Conservation (phyloP, 495 filamentous ascomycete species). For the Bathelium albidoporum region DNA sequence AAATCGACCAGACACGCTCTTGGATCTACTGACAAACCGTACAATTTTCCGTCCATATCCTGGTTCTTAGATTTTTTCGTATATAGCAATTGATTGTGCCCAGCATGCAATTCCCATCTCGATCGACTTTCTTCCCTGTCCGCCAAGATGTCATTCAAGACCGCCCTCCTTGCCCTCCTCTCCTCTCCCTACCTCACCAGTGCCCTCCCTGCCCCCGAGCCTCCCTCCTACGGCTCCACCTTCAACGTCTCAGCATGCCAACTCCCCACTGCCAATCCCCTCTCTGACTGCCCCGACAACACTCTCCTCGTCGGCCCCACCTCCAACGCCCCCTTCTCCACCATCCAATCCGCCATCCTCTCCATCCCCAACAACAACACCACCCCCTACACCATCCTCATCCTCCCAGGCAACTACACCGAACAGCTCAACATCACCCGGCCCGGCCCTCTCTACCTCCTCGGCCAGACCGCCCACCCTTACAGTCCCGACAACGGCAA, state of each 20-base stretch:
- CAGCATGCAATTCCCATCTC: not conserved
- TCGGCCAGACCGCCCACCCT: slow-evolving; percentile 41
- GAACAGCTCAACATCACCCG: slow-evolving; percentile 54
- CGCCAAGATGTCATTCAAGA: not conserved
- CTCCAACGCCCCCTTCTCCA: slow-evolving; percentile 33
- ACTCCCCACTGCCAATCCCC: slow-evolving; percentile 24
- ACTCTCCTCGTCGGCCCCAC: slow-evolving; percentile 40
- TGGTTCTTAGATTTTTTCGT: not conserved
- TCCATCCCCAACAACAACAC: slow-evolving; percentile 45
- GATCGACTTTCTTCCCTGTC: not conserved
- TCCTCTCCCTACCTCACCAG: not conserved
- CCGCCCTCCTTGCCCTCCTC: not conserved
- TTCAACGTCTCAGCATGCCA: slow-evolving; percentile 17
- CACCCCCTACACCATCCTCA: slow-evolving; percentile 41
- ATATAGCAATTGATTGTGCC: slow-evolving; percentile 2
- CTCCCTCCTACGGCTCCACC: slow-evolving; percentile 5
- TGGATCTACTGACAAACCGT: not conserved
- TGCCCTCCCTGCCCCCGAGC: not conserved
- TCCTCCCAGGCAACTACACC: slow-evolving; percentile 44
- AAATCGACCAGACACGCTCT: not conserved
- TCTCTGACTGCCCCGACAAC: slow-evolving; percentile 36
- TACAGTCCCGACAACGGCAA: slow-evolving; percentile 20
- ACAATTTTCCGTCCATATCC: slow-evolving; percentile 1
- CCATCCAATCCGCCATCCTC: slow-evolving; percentile 43
- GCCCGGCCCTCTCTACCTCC: slow-evolving; percentile 42